Conservation (phyloP, 371 early-diverging fungal genomes). For the Cokeromyces recurvatus region DNA sequence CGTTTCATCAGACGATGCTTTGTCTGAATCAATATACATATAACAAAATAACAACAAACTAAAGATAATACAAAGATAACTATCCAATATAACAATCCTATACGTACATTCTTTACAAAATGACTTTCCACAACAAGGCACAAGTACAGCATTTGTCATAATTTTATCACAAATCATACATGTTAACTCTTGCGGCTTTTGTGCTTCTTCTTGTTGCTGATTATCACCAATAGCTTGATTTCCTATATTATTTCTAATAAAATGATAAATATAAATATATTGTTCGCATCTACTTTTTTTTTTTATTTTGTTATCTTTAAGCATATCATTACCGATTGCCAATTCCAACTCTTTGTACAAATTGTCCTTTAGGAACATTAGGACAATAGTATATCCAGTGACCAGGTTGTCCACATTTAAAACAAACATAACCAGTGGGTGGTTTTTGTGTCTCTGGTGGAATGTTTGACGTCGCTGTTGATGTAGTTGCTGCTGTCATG, state of each 20-base stretch:
- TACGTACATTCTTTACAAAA: constrained; percentile 86
- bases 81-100: constrained; percentile 3
- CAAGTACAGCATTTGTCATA: constrained; percentile 73
- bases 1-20: constrained; percentile 5
- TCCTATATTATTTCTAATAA: too few relatives aligned
- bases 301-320: background rate
- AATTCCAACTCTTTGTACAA: constrained; percentile 23
- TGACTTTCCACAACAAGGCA: constrained; percentile 82
- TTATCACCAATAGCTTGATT: too few relatives aligned
- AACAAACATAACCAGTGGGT: constrained; percentile 46
- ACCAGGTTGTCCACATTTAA: constrained; percentile 48
- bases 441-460: constrained; percentile 47
- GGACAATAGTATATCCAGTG: constrained; percentile 57
- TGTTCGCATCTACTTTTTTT: too few relatives aligned
- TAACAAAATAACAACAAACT: background rate
- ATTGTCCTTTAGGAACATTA: constrained; percentile 45
- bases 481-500: background rate
- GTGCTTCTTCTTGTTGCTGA: constrained; percentile 1
- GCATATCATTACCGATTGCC: too few relatives aligned
- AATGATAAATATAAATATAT: too few relatives aligned
- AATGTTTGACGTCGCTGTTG: constrained; percentile 18
- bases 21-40: constrained; percentile 5
- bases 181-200: constrained; percentile 52
- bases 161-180: constrained; percentile 77
- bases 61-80: constrained; percentile 6